Evolutionary conservation across 2,329 filamentous ascomycete species (phyloP).

Genomic region (Dichotomopilus funicola): DNA sequence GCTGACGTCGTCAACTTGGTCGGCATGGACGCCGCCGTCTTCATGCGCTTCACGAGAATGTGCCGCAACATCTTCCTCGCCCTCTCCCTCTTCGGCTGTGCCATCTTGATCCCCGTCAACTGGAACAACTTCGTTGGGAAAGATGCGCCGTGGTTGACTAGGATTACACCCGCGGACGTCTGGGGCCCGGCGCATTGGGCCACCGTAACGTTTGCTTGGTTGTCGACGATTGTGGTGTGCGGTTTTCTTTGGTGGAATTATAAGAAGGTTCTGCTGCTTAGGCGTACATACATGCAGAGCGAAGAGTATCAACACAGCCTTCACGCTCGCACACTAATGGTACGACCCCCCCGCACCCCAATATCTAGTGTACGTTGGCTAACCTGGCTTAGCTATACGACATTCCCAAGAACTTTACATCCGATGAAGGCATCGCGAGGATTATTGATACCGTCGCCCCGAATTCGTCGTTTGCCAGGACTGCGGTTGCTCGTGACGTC

Average conservation of each 20-base stretch:
- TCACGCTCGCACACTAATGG: conserved; percentile 66
- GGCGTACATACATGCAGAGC: conserved; percentile 75
- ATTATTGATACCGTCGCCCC: conserved; percentile 77
- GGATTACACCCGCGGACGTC: conserved; percentile 54
- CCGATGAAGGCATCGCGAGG: conserved; percentile 80
- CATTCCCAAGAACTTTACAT: conserved; percentile 67
- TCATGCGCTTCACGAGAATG: conserved; percentile 85
- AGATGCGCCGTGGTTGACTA: conserved; percentile 43
- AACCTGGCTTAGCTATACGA: conserved; percentile 62
- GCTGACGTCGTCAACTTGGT: conserved; percentile 70
- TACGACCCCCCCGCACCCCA: conserved; percentile 26
- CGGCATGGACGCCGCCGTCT: conserved; percentile 85
- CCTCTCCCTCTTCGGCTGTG: conserved; percentile 65
- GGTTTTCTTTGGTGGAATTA: conserved; percentile 92
- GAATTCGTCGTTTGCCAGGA: conserved; percentile 69
- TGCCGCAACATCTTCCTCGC: conserved; percentile 80
- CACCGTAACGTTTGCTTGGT: conserved; percentile 52
- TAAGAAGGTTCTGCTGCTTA: conserved; percentile 60
- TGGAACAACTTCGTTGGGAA: conserved; percentile 43
- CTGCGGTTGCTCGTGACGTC: conserved; percentile 83
- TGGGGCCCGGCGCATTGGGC: conserved; percentile 50
- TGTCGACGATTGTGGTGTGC: conserved; percentile 68
- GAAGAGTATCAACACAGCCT: conserved; percentile 83
- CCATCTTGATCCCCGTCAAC: conserved; percentile 77
- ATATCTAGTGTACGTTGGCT: conserved; percentile 2